phyloP scores from a whole-genome alignment of 1,284 basidiomycete species.

The Agroathelia rolfsii region DNA sequence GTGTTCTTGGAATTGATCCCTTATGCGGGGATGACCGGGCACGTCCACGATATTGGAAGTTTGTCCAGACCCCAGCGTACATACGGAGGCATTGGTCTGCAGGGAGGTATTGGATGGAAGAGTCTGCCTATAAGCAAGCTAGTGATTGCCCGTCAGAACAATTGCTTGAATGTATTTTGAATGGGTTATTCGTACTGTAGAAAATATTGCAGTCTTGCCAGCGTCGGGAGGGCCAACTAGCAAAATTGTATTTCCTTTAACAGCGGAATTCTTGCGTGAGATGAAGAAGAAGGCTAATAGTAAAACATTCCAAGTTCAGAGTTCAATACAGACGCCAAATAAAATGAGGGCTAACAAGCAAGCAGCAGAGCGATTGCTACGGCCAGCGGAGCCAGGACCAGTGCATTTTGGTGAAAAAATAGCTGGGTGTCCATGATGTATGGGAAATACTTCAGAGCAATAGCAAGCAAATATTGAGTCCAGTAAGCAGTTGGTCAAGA shows the following conservation, averaged over 20 bases:
- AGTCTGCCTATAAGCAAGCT: constrained; percentile 57
- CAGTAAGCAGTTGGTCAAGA: no score
- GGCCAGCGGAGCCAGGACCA: no score
- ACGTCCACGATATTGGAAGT: constrained; percentile 54
- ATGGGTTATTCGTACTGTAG: constrained; percentile 25
- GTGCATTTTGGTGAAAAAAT: no score
- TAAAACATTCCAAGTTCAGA: constrained; percentile 14
- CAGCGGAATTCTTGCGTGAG: constrained; percentile 32
- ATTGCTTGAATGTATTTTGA: constrained; percentile 15
- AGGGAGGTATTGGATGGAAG: constrained; percentile 65
- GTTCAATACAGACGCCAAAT: no score
- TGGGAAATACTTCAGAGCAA: no score
- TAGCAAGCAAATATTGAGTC: no score
- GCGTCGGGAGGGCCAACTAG: constrained; percentile 61
- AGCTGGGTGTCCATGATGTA: no score
- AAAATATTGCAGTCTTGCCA: constrained; percentile 66
- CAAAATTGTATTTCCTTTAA: constrained; percentile 47
- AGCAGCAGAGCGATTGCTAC: no score
- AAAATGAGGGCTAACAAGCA: no score
- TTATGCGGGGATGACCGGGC: constrained; percentile 69
- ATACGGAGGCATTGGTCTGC: constrained; percentile 50
- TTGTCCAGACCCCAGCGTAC: constrained; percentile 29
- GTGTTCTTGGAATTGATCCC: constrained; percentile 59
- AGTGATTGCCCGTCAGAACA: constrained; percentile 4
- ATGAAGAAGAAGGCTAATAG: constrained; percentile 28